A percentile compares a stretch with the other conserved stretches of the same genome.
phyloP scores from a whole-genome alignment of 2,329 filamentous ascomycete genomes.

The Claviceps sorghi region DNA sequence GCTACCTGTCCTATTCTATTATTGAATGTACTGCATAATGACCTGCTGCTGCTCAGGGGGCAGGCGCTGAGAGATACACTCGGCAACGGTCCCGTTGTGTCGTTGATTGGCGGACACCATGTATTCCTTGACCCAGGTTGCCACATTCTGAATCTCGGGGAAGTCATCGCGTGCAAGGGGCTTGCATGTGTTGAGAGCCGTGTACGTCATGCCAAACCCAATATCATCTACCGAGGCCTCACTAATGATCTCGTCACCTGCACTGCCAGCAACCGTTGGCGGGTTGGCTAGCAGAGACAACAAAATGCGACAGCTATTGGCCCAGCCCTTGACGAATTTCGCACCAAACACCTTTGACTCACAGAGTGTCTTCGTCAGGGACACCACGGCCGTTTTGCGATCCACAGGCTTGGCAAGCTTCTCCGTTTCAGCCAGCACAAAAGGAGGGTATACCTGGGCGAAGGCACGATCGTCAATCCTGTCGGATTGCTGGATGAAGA shows the following conservation, averaged over 20 bases:
- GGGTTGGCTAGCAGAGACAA: slow-evolving; percentile 82
- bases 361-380: slow-evolving; percentile 80
- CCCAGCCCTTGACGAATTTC: slow-evolving; percentile 80
- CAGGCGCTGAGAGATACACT: slow-evolving; percentile 59
- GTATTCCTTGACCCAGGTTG: slow-evolving; percentile 73
- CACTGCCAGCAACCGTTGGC: slow-evolving; percentile 48
- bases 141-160: slow-evolving; percentile 65
- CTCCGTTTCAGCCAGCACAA: slow-evolving; percentile 80
- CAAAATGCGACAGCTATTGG: slow-evolving; percentile 74
- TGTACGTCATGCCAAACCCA: slow-evolving; percentile 88
- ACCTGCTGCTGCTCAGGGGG: slow-evolving; percentile 42
- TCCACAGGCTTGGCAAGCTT: slow-evolving; percentile 78
- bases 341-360: slow-evolving; percentile 73
- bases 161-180: slow-evolving; percentile 63
- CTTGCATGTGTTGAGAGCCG: slow-evolving; percentile 80
- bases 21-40: slow-evolving; percentile 36
- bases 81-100: slow-evolving; percentile 54
- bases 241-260: slow-evolving; percentile 60
- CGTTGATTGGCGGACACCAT: slow-evolving; percentile 63
- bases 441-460: slow-evolving; percentile 66
- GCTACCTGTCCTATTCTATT: no score
- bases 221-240: slow-evolving; percentile 92
- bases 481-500: slow-evolving; percentile 77
- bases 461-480: slow-evolving; percentile 68
- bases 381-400: slow-evolving; percentile 85